phyloP scores from a whole-genome alignment of 768 basidiomycete species.

The Mycena belliarum region DNA sequence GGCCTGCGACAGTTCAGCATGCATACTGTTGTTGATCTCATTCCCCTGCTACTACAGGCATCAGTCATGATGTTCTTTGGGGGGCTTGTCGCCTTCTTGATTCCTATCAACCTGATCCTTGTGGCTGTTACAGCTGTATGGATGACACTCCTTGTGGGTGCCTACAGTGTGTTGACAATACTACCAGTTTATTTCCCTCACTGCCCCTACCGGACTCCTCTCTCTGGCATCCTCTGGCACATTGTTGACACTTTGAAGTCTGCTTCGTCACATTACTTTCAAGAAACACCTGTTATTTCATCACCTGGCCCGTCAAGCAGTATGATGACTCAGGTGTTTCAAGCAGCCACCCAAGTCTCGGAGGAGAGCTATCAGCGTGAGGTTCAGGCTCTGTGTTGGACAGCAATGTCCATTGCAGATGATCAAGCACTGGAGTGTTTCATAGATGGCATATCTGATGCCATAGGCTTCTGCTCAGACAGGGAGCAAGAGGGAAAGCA shows the following conservation, averaged over 20 bases:
- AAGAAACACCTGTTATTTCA: not conserved
- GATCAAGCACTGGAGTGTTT: not conserved
- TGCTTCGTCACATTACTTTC: not conserved
- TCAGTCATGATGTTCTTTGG: slow-evolving; percentile 1
- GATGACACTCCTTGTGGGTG: not conserved
- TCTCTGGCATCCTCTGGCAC: not conserved
- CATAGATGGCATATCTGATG: not conserved
- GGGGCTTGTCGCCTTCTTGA: slow-evolving; percentile 1
- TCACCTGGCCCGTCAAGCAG: not conserved
- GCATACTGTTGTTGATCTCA: not conserved
- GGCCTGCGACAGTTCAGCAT: not conserved
- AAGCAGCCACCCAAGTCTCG: not conserved
- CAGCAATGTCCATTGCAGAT: not conserved
- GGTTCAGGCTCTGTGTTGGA: slow-evolving; percentile 1
- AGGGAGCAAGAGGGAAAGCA: not conserved
- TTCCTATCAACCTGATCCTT: not conserved
- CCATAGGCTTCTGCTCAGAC: not conserved
- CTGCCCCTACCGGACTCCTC: slow-evolving; percentile 6
- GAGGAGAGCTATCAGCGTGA: not conserved
- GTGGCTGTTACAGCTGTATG: not conserved
- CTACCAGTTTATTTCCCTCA: not conserved
- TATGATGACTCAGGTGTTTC: not conserved
- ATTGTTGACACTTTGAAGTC: not conserved
- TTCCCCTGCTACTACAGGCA: not conserved
- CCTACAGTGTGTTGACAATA: not conserved